Percentiles rank a stretch among this genome's conserved stretches.
phyloP scores from a whole-genome alignment of 2,329 filamentous ascomycete species.

The Neoscytalidium dimidiatum region DNA sequence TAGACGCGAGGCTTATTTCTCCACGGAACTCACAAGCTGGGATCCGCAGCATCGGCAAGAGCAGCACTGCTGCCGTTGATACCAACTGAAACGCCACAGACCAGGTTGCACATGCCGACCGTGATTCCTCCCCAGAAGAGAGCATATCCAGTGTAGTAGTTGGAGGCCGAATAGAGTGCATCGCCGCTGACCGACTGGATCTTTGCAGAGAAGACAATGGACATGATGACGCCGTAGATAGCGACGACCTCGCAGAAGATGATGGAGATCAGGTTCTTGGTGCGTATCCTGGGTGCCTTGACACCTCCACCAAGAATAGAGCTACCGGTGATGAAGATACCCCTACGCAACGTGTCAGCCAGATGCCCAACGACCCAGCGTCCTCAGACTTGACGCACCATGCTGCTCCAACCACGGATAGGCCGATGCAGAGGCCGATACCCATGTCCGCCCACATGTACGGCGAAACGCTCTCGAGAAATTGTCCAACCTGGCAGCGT shows the following conservation, averaged over 20 bases:
- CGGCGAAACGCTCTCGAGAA: slow-evolving; percentile 90
- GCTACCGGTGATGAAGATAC: slow-evolving; percentile 97
- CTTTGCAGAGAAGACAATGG: slow-evolving; percentile 95
- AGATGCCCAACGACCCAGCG: slow-evolving; percentile 25
- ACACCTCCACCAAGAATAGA: slow-evolving; percentile 97
- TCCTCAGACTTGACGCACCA: slow-evolving; percentile 63
- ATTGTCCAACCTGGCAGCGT: slow-evolving; percentile 73
- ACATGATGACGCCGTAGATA: slow-evolving; percentile 99
- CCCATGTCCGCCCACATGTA: slow-evolving; percentile 91
- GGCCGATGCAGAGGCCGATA: slow-evolving; percentile 90
- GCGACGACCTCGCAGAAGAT: slow-evolving; percentile 99
- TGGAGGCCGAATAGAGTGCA: slow-evolving; percentile 69
- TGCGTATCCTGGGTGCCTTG: slow-evolving; percentile 93
- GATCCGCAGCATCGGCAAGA: slow-evolving; percentile 90
- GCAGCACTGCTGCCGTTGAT: slow-evolving; percentile 98
- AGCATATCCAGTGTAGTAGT: slow-evolving; percentile 93
- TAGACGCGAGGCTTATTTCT: not conserved
- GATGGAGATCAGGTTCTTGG: slow-evolving; percentile 99
- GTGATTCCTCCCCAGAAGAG: slow-evolving; percentile 95
- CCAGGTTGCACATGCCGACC: slow-evolving; percentile 91
- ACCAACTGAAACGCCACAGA: slow-evolving; percentile 94
- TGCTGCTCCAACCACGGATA: slow-evolving; percentile 95
- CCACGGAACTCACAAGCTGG: slow-evolving; percentile 70
- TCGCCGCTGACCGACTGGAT: slow-evolving; percentile 66
- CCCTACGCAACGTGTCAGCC: slow-evolving; percentile 60